These are phyloP conservation scores for Boletus vinaceobasis DNA, from an alignment of 768 basidiomycete species.

Conservation along the genomic window DNA sequence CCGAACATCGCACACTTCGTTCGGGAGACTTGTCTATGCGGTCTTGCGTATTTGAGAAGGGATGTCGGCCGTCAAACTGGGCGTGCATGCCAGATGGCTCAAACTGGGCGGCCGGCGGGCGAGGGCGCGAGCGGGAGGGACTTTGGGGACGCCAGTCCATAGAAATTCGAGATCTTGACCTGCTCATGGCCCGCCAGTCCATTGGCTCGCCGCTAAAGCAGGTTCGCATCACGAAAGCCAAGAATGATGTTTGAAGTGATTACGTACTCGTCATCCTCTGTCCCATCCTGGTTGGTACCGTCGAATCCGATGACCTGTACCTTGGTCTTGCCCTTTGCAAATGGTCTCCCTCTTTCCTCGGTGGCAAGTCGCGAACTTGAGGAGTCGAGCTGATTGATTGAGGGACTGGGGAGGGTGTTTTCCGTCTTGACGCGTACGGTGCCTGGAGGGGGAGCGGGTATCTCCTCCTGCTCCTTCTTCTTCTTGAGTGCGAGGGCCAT, in stretches of 20 bases:
- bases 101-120: constrained; percentile 48
- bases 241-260: constrained; percentile 19
- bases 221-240: constrained; percentile 25
- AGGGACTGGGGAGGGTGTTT: constrained; percentile 1
- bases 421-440: constrained; percentile 26
- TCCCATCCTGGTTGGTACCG: constrained; percentile 64
- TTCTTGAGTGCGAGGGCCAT: constrained; percentile 94
- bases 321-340: constrained; percentile 76
- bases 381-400: neutral
- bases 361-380: constrained; percentile 12
- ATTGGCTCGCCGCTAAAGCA: constrained; percentile 54
- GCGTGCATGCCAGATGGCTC: constrained; percentile 39
- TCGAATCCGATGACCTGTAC: constrained; percentile 83
- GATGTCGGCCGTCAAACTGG: constrained; percentile 41
- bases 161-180: constrained; percentile 84
- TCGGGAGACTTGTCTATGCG: constrained; percentile 29
- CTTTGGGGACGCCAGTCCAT: constrained; percentile 89
- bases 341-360: constrained; percentile 66
- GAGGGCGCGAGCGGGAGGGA: constrained; percentile 75
- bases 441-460: neutral
- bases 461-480: constrained; percentile 71
- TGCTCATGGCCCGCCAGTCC: constrained; percentile 92
- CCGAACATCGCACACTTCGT: constrained; percentile 20
- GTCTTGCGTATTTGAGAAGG: constrained; percentile 38
- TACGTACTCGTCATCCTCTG: constrained; percentile 74